phyloP scores from a whole-genome alignment of 179 eudicot genomes.

The Drosera spatulata region DNA sequence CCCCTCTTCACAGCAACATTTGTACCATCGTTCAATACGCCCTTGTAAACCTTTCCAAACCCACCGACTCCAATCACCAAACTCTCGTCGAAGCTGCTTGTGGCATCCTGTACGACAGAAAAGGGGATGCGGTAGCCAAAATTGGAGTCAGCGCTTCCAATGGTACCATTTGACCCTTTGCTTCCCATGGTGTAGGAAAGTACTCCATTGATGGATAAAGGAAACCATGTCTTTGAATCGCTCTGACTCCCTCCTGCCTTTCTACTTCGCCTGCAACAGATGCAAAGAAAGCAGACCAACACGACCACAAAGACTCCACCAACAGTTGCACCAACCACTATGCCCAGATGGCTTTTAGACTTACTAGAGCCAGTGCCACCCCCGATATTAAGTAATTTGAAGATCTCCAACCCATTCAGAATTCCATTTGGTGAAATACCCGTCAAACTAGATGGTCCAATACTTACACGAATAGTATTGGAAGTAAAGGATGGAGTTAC shows the following conservation, averaged over 20 bases:
- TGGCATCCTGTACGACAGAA: conserved; percentile 61
- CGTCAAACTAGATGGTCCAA: conserved; percentile 39
- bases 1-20: conserved; percentile 7
- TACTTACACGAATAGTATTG: conserved; percentile 32
- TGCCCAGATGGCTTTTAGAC: conserved; percentile 29
- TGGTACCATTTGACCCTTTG: conserved; percentile 47
- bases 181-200: conserved; percentile 20
- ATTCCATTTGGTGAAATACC: conserved; percentile 48
- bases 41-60: conserved; percentile 77
- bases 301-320: conserved; percentile 34
- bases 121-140: conserved; percentile 65
- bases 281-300: conserved; percentile 29
- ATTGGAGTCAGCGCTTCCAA: conserved; percentile 40
- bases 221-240: conserved; percentile 37
- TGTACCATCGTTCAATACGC: conserved; percentile 39
- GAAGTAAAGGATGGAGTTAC: conserved; percentile 26
- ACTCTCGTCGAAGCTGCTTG: conserved; percentile 56
- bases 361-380: conserved; percentile 18
- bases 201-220: conserved; percentile 26
- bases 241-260: conserved; percentile 39
- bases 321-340: conserved; percentile 43
- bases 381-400: conserved; percentile 52
- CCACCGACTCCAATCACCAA: conserved; percentile 85
- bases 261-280: conserved; percentile 35
- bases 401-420: conserved; percentile 75